These are phyloP conservation scores for Fraxinus albicans DNA, from an alignment of 305 asterid genomes.

Conservation along the genomic window DNA sequence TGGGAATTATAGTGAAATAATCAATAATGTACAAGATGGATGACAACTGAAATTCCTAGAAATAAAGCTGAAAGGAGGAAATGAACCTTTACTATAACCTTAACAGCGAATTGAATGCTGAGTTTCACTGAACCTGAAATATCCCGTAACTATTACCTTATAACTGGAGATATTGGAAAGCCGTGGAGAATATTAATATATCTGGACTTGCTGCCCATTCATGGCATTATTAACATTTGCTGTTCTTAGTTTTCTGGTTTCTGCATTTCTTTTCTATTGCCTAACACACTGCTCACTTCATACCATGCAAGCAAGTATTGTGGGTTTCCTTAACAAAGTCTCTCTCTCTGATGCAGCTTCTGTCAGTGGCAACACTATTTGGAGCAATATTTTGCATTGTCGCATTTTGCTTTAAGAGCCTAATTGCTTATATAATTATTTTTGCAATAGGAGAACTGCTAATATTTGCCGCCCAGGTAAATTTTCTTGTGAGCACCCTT, in stretches of 20 bases:
- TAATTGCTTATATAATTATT: constrained; percentile 55
- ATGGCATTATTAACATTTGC: not conserved
- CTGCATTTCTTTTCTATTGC: not conserved
- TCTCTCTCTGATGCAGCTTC: constrained; percentile 52
- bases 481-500: constrained; percentile 7
- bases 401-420: constrained; percentile 79
- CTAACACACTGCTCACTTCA: not conserved
- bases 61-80: not conserved
- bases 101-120: not conserved
- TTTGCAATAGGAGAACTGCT: constrained; percentile 85
- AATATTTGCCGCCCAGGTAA: constrained; percentile 93
- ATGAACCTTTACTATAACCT: not conserved
- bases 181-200: not conserved
- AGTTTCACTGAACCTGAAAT: not conserved
- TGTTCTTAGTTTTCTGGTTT: not conserved
- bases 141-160: not conserved
- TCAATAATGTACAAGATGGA: not conserved
- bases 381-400: constrained; percentile 85
- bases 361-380: constrained; percentile 59
- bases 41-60: not conserved
- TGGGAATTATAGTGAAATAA: not conserved
- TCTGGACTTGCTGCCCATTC: not conserved
- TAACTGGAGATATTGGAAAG: not conserved
- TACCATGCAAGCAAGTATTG: not conserved
- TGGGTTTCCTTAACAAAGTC: not conserved